Base-by-base conservation (phyloP, 331 rosid genomes). In the Pyracantha coccinea region DNA sequence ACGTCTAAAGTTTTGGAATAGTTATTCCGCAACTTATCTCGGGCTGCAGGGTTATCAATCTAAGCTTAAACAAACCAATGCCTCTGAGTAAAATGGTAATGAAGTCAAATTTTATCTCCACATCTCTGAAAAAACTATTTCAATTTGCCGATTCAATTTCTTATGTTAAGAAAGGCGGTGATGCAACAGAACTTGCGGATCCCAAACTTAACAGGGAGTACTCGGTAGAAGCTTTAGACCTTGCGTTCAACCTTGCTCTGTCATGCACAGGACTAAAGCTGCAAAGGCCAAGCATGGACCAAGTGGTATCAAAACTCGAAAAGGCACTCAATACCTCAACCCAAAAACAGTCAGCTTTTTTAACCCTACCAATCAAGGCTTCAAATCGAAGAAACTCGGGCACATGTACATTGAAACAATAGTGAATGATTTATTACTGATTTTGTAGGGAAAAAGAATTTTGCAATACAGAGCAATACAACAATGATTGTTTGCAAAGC, bases 1-100 rank as follows among this genome's bases (percentile, higher is more conserved):
- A 85, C 79, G 89, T 91, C 71, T 87, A 88, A 74, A 85, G 92
- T 65, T 86, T 90, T 33, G 93, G 93, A 31, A 83, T 88, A 52
- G 90, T 87, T 32, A 82, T 88, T n/a, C 66, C 87, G 33, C 96
- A 91, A 71, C 85, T 88, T 70, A 79, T 88, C 23, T 86, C 91
- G 4, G 89, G 92, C 75, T 84, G 79, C 77, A 85, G 91, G 78
- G 82, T 82, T 75, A 85, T 86, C 53, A 79, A 85, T 78, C 62
- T 85, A 20, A 77, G 81, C 70, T 57, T 72, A 50, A 74, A 73
- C 12, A 82, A 69, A 73, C 87, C 89, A 70, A 79, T 77, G 86
- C 71, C 89, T 28, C 83, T 91, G 21, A 38, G 78, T 38, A 84
- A 83, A 84, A 85, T 77, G 90, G 92, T 91, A 58, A 80, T 82